Base-by-base conservation (phyloP, 768 basidiomycete genomes). In the Asterophora parasitica region DNA sequence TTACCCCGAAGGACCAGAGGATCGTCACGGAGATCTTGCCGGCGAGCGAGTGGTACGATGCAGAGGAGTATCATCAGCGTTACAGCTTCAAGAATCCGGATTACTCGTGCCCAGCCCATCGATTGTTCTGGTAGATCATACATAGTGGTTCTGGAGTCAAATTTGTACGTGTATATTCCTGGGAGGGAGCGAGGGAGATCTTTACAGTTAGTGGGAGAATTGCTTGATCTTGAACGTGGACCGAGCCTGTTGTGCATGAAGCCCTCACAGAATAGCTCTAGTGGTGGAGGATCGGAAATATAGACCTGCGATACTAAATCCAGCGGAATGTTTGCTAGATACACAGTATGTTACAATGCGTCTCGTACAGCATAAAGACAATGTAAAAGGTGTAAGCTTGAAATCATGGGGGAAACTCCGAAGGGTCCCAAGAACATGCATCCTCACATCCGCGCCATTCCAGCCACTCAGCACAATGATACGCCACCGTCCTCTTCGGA, bases 41-140 rank as follows among this genome's bases (percentile, higher is more conserved):
- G 1, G 87, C 84, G 0, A 81, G 79, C 0, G 63, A 74, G 31
- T 98, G 93, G 93, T 93, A 80, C 68, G 72, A 85, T 48, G 88
- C 87, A 0, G 88, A 90, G 64, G 78, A 84, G 3, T 90, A 92
- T 58, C 88, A 92, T 65, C 91, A 92, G 55, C 71, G 87, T 23
- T 92, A 91, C 60, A 70, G 82, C 46, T 83, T 82, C 70, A 85
- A 87, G 72, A 90, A 96, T 62, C 91, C 94, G 0, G 59, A 60
- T 8, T 96, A 96, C 62, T 89, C 92, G 57, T 97, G 94, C 67
- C 85, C 93, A 0, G 92, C 87, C 2, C 93, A 95, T 65, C 74
- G 70, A 30, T 69, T 94, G 37, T 83, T 91, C 59, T 95, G 92
- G 92, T 92, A 65, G 37, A 17, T 30, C n/a, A n/a, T n/a, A n/a